Evolutionary conservation across 2,329 filamentous ascomycete species (phyloP), one percentile per base, ranked within the genome.

Genomic region (Fusarium incarnatum): DNA sequence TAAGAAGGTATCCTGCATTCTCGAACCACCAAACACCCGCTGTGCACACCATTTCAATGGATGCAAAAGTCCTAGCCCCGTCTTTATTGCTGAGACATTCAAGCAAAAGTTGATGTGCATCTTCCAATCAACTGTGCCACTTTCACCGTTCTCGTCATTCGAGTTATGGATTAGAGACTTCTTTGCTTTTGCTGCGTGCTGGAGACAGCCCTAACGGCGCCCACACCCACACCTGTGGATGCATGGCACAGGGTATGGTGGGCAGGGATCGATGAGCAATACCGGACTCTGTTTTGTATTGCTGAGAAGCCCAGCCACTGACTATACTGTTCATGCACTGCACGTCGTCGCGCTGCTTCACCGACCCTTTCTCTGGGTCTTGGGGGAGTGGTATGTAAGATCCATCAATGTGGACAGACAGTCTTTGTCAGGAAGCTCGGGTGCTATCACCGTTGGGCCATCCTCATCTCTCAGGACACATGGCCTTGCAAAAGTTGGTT

Each of bases 261-360:
- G 41, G 67, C 67, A 68, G 50, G 73, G 72, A 63, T 66, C 47
- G n/a, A 57, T 70, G 62, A 57, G 40, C 59, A 54, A 56, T 57
- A 65, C 57, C 58, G 56, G 70, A 46, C 56, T 55, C 23, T 52
- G 32, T 20, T 41, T 34, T 52, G 23, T 55, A 67, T 60, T 68
- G 48, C 65, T 66, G 71, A 69, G 70, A 65, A 55, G 60, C 48
- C 69, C 72, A 77, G 75, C 74, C 75, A 77, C 75, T 70, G 72
- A 70, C 60, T 72, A 72, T 75, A 70, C 73, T 76, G 76, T 77
- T 77, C 76, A 77, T 77, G 76, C 76, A 78, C 69, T 77, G 76
- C 76, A 78, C 66, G 69, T 73, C 64, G 61, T 74, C 58, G 69
- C 59, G 73, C 72, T 76, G 70, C 74, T 68, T 77, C 76, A 77